phyloP scores from a whole-genome alignment of 2,329 filamentous ascomycete genomes.

The Sclerotinia minor region DNA sequence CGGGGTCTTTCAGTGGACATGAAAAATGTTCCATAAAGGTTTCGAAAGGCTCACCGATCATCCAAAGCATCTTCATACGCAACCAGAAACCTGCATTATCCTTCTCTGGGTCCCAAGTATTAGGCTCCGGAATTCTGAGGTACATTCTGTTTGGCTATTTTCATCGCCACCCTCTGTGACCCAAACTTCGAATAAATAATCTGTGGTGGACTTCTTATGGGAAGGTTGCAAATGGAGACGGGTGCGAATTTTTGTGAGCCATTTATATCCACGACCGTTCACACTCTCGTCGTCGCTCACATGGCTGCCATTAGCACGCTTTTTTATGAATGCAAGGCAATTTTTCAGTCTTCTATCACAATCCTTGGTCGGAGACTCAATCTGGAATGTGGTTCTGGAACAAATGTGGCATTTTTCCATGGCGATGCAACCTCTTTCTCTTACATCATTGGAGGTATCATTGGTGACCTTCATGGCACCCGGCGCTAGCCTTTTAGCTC shows the following conservation, averaged over 20 bases:
- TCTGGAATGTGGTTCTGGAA: background rate
- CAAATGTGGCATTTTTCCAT: background rate
- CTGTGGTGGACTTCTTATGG: background rate
- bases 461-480: too few relatives aligned
- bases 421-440: background rate
- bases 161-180: background rate
- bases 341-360: background rate
- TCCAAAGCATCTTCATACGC: background rate
- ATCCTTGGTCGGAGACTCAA: background rate
- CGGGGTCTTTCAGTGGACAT: background rate
- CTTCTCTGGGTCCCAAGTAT: background rate
- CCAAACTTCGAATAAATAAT: conserved; percentile 1
- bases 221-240: background rate
- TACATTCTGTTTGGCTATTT: background rate
- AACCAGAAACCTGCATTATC: background rate
- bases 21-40: background rate
- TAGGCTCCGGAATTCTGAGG: background rate
- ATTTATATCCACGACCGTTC: background rate
- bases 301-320: background rate
- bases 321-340: background rate
- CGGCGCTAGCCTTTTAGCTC: background rate
- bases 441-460: background rate
- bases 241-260: background rate
- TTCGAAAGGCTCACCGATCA: background rate
- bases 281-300: too few relatives aligned